Evolutionary conservation across 1,284 basidiomycete species (phyloP), one percentile per base, ranked within the genome.

Genomic region (Moniliella sp.): DNA sequence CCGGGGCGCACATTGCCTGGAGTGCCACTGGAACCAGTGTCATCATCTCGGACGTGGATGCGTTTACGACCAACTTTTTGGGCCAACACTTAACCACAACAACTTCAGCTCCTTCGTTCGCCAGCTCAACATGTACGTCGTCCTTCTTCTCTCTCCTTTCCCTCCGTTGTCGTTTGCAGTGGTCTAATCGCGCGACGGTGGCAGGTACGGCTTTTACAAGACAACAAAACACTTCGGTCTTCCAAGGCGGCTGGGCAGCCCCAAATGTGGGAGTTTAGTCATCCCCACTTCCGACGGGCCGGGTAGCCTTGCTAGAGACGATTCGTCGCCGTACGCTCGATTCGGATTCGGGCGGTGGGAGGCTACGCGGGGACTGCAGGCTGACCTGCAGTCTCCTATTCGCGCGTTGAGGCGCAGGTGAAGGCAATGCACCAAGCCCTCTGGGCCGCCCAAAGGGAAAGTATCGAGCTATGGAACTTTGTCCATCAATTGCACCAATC

Each of bases 101-200:
- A 62, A 83, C 76, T 83, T 82, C 61, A 79, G 77, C 15, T 78
- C 75, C 50, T 83, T 83, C 58, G 78, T 83, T 31, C 73, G 79
- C 33, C 80, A 83, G 56, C 68, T 83, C 33, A 83, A 83, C 64
- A 83, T 83, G 79, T 81, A 79, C 45, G 77, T 42, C 5, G 76
- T 31, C 77, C 77, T 60, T 76, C 78, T 62, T 78, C 11, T 3
- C 9, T 9, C n/a, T 5, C 2, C n/a, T 14, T 1, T 1, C 7
- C 28, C 7, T 29, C 7, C 17, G 15, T 10, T 16, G 13, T 17
- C 17, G 10, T 29, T 14, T 29, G 7, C 4, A n/a, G n/a, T n/a
- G n/a, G n/a, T n/a, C n/a, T n/a, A n/a, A n/a, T n/a, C n/a, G n/a
- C n/a, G n/a, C n/a, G n/a, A n/a, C n/a, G n/a, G n/a, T n/a, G 35